phyloP scores from a whole-genome alignment of 2,329 filamentous ascomycete genomes.

The Zalaria sp. region DNA sequence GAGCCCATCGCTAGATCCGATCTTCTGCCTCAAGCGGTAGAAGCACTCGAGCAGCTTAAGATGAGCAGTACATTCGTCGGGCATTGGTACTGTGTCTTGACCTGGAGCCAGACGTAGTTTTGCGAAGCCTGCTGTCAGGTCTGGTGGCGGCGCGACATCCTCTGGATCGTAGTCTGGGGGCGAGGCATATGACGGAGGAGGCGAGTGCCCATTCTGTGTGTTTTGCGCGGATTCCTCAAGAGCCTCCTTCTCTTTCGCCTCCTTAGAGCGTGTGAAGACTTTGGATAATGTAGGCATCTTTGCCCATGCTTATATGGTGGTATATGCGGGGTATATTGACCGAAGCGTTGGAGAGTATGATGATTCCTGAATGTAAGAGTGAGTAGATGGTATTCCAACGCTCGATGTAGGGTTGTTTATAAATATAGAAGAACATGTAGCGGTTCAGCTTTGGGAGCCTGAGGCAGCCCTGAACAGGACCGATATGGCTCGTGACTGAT shows the following conservation, averaged over 20 bases:
- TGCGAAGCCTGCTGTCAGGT: constrained; percentile 13
- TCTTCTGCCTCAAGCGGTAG: constrained; percentile 49
- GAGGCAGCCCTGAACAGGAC: too few species aligned
- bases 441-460: too few species aligned
- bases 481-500: too few species aligned
- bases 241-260: constrained; percentile 15
- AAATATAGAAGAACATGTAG: too few species aligned
- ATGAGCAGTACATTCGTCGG: constrained; percentile 54
- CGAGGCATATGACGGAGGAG: constrained; percentile 4
- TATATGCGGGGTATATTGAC: too few species aligned
- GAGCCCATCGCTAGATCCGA: constrained; percentile 52
- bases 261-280: constrained; percentile 10
- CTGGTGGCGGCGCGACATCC: constrained; percentile 10
- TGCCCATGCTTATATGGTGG: neutral
- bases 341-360: too few species aligned
- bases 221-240: constrained; percentile 10
- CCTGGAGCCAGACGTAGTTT: neutral
- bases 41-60: constrained; percentile 59
- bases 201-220: constrained; percentile 4
- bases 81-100: constrained; percentile 3
- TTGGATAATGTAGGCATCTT: constrained; percentile 11
- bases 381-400: too few species aligned
- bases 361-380: too few species aligned
- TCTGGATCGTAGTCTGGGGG: constrained; percentile 11
- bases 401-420: too few species aligned